A percentile compares a stretch with the other conserved stretches of the same genome.
Conservation (phyloP, 2,329 filamentous ascomycete species). For the Canariomyces notabilis region DNA sequence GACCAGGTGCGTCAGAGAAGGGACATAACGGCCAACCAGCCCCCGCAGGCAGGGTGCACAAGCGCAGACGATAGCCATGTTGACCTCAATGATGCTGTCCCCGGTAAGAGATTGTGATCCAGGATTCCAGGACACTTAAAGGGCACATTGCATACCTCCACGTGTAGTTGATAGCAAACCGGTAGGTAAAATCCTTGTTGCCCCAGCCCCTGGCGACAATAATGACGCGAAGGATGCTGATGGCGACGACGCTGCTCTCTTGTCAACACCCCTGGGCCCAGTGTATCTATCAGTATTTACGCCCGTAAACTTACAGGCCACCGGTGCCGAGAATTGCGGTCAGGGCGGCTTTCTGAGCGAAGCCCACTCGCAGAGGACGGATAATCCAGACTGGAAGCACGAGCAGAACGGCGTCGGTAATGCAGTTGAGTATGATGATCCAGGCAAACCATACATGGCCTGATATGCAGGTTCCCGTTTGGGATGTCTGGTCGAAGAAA, state of each 20-base stretch:
- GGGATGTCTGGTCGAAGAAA: conserved; percentile 6
- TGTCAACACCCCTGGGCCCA: conserved; percentile 1
- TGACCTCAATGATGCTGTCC: conserved; percentile 15
- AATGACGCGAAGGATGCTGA: conserved; percentile 19
- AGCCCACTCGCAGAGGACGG: conserved; percentile 8
- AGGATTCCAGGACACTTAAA: not conserved
- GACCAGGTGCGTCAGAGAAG: conserved; percentile 2
- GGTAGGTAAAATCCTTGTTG: conserved; percentile 12
- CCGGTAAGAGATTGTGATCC: not conserved
- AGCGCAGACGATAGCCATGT: conserved; percentile 20
- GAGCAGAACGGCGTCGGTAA: conserved; percentile 15
- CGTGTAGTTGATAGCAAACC: conserved; percentile 14
- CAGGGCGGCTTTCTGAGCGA: conserved; percentile 15
- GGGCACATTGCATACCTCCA: conserved; percentile 11
- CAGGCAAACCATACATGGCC: conserved; percentile 11
- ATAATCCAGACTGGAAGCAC: conserved; percentile 18
- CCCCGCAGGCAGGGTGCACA: conserved; percentile 18
- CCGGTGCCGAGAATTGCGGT: conserved; percentile 17
- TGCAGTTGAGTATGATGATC: conserved; percentile 13
- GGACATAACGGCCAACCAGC: conserved; percentile 8
- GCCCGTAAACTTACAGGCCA: conserved; percentile 16
- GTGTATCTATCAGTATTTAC: not conserved
- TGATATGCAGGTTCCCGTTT: conserved; percentile 6
- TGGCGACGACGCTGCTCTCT: conserved; percentile 11
- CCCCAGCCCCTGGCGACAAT: not conserved